These are phyloP conservation scores for Arctium minus DNA, from an alignment of 129 eudicot genomes.

Conservation along the genomic window DNA sequence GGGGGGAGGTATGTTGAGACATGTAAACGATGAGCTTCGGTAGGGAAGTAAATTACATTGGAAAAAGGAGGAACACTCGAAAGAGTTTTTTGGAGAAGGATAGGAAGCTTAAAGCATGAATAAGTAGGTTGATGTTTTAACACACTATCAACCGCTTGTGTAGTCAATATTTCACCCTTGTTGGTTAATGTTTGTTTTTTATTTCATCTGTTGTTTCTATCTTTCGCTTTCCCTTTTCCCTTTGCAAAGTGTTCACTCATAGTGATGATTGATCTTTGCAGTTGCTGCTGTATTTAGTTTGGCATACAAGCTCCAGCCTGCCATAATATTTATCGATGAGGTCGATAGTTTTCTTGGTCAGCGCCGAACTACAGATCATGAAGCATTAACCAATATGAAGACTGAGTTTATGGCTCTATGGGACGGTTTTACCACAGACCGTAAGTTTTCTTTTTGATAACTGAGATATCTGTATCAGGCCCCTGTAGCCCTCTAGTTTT, in stretches of 20 bases:
- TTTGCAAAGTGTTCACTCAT: neutral
- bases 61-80: neutral
- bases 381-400: constrained; percentile 83
- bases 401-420: constrained; percentile 93
- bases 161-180: neutral
- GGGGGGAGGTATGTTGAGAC: neutral
- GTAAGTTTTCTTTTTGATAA: constrained; percentile 34
- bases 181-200: neutral
- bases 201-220: neutral
- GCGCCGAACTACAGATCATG: constrained; percentile 77
- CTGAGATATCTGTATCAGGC: neutral
- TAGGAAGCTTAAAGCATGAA: neutral
- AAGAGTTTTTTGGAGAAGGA: neutral
- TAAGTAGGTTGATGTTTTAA: neutral
- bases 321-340: constrained; percentile 90
- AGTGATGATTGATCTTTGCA: constrained; percentile 38
- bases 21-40: too few species aligned
- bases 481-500: neutral
- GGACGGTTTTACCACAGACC: constrained; percentile 96
- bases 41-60: neutral
- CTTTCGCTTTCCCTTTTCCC: neutral
- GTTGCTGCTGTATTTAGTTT: constrained; percentile 89
- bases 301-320: constrained; percentile 93
- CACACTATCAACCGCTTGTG: neutral
- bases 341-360: constrained; percentile 96